These are phyloP conservation scores for Chaetomiaceae sp. DNA, from an alignment of 2,329 filamentous ascomycete species.

Conservation along the genomic window DNA sequence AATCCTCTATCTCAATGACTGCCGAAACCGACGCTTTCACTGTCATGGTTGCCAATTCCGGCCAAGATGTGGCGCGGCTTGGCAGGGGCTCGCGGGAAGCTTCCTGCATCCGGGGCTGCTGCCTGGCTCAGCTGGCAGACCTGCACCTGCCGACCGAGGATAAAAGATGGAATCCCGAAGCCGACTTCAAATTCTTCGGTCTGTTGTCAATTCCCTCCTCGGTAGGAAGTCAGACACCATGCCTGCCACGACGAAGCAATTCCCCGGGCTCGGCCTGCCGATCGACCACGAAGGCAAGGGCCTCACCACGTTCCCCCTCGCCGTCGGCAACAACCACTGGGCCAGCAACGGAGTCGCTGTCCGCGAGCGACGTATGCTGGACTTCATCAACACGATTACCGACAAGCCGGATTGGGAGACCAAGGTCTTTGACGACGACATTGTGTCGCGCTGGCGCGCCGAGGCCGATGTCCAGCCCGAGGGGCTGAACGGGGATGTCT, in stretches of 20 bases:
- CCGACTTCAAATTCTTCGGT: too few relatives aligned
- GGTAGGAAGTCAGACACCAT: too few relatives aligned
- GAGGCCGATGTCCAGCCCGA: constrained; percentile 23
- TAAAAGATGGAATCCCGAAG: too few relatives aligned
- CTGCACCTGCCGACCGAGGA: too few relatives aligned
- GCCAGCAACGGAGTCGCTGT: constrained; percentile 1
- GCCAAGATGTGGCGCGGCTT: too few relatives aligned
- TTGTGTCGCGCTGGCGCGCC: constrained; percentile 28
- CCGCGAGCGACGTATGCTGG: constrained; percentile 5
- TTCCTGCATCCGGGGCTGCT: too few relatives aligned
- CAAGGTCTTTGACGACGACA: constrained; percentile 30
- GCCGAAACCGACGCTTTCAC: too few relatives aligned
- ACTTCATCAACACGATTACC: constrained; percentile 17
- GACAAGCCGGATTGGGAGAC: constrained; percentile 29
- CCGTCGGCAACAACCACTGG: not conserved
- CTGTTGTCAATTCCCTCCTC: too few relatives aligned
- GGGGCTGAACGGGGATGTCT: not conserved
- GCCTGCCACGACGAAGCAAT: not conserved
- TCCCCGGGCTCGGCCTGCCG: constrained; percentile 2
- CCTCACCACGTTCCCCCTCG: not conserved
- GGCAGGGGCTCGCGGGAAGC: too few relatives aligned
- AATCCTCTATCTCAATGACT: too few relatives aligned
- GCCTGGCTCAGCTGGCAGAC: too few relatives aligned
- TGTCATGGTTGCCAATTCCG: too few relatives aligned
- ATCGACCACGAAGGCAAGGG: not conserved